Conservation (phyloP, 176 grass and related monocot species). For the Cenchrus fungigraminus region DNA sequence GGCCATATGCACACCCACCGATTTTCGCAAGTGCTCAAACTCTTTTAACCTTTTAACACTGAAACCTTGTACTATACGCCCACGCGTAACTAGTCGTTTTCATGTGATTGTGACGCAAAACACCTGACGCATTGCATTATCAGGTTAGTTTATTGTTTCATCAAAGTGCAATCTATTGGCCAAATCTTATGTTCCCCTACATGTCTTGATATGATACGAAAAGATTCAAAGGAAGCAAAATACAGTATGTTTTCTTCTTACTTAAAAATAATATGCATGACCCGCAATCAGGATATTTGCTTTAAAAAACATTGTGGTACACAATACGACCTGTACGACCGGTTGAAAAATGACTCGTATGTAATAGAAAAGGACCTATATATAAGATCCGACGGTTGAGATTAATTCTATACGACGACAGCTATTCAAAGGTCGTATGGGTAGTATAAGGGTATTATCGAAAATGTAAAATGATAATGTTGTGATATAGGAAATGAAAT, state of each 20-base stretch:
- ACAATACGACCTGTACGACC: no score
- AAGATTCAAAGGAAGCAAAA: conserved; percentile 2
- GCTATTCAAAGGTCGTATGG: no score
- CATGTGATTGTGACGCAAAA: conserved; percentile 19
- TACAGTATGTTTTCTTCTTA: conserved; percentile 12
- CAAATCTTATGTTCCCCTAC: neutral
- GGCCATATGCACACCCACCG: conserved; percentile 23
- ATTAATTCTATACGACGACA: no score
- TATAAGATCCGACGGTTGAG: no score
- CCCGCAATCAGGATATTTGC: no score
- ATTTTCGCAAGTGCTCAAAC: neutral
- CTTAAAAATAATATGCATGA: neutral
- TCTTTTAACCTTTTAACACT: conserved; percentile 5
- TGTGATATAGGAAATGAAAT: no score
- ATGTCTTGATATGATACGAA: neutral
- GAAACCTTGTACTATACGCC: conserved; percentile 1
- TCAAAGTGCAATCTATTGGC: conserved; percentile 16
- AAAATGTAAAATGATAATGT: no score
- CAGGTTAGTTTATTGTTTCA: neutral
- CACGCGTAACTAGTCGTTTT: conserved; percentile 30
- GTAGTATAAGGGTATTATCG: no score
- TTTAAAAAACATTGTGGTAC: no score
- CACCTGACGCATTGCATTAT: conserved; percentile 20
- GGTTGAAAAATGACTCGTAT: no score
- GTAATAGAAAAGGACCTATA: no score